These are phyloP conservation scores for Drechmeria coniospora DNA, from an alignment of 2,329 filamentous ascomycete genomes.

Conservation along the genomic window DNA sequence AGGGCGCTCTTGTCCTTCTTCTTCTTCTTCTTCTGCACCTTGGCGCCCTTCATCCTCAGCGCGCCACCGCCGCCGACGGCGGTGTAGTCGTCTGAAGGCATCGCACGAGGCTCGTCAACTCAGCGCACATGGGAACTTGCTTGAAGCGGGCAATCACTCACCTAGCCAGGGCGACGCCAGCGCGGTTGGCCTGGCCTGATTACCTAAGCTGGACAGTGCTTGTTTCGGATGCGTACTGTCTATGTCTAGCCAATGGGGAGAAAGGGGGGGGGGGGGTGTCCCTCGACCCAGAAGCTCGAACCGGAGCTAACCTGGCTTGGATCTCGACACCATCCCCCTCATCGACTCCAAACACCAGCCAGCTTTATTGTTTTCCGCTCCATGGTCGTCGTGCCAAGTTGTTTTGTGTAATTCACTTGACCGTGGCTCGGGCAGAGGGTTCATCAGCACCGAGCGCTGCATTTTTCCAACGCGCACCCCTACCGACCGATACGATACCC, in stretches of 20 bases:
- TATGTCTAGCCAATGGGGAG: conserved; percentile 2
- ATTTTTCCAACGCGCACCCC: too few relatives aligned
- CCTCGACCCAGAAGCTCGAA: too few relatives aligned
- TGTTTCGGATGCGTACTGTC: background rate
- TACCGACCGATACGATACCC: too few relatives aligned
- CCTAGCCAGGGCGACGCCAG: too few relatives aligned
- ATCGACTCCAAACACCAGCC: too few relatives aligned
- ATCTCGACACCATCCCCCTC: too few relatives aligned
- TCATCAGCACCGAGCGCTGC: background rate
- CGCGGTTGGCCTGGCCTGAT: background rate
- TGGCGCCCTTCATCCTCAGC: conserved; percentile 71
- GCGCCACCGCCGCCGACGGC: conserved; percentile 50
- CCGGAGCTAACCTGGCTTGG: background rate
- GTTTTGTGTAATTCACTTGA: background rate
- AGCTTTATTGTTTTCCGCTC: too few relatives aligned
- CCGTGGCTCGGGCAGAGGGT: background rate
- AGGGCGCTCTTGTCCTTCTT: conserved; percentile 32
- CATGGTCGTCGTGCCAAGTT: too few relatives aligned
- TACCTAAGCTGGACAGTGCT: background rate
- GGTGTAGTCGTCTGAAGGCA: conserved; percentile 64
- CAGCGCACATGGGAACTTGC: too few relatives aligned
- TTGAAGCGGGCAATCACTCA: too few relatives aligned
- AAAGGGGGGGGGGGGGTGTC: background rate
- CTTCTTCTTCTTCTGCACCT: conserved; percentile 52
- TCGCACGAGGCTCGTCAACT: too few relatives aligned